These are phyloP conservation scores for Phaeosphaeria sp. DNA, from an alignment of 2,329 filamentous ascomycete genomes.

Conservation along the genomic window DNA sequence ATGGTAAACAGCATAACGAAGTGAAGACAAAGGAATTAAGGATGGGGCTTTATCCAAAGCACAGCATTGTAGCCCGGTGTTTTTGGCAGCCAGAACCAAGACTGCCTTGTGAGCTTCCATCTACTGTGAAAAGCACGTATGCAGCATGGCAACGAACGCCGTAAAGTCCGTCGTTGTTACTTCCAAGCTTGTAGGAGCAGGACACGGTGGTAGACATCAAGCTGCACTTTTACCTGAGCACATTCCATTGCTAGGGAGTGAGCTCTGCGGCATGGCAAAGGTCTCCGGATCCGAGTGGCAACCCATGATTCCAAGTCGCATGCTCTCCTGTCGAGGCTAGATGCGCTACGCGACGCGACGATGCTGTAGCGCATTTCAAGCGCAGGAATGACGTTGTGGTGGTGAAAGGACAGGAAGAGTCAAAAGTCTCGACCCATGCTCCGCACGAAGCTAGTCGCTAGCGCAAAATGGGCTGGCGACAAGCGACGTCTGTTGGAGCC, in stretches of 20 bases:
- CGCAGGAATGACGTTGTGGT: neutral
- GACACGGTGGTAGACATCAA: too few relatives aligned
- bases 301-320: neutral
- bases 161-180: neutral
- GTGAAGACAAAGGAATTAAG: neutral
- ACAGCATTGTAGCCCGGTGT: neutral
- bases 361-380: neutral
- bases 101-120: neutral
- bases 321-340: neutral
- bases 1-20: neutral
- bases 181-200: neutral
- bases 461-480: too few relatives aligned
- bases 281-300: too few relatives aligned
- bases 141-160: neutral
- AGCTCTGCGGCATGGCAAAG: neutral
- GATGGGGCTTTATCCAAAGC: neutral
- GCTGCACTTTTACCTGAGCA: too few relatives aligned
- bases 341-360: neutral
- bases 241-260: too few relatives aligned
- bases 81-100: too few relatives aligned
- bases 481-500: neutral
- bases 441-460: neutral
- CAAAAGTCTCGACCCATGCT: neutral
- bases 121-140: neutral
- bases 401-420: neutral